phyloP scores from a whole-genome alignment of 805 yeast genomes.

The Saccharomycodes ludwigii region DNA sequence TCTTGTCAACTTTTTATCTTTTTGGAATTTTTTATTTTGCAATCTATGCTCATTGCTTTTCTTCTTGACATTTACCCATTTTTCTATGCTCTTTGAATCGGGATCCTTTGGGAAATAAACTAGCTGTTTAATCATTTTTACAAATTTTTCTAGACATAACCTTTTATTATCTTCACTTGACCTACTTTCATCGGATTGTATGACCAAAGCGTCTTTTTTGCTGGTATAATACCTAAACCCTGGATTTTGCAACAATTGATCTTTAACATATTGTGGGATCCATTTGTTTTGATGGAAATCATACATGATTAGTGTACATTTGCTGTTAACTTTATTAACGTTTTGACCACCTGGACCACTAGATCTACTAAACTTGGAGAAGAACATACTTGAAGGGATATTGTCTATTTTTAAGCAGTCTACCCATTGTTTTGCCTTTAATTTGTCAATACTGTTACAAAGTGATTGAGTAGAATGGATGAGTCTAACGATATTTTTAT shows the following conservation, averaged over 20 bases:
- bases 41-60: slow-evolving; percentile 26
- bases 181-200: slow-evolving; percentile 50
- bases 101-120: slow-evolving; percentile 38
- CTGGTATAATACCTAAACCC: slow-evolving; percentile 44
- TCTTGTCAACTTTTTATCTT: slow-evolving; percentile 28
- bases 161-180: slow-evolving; percentile 44
- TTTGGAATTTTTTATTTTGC: slow-evolving; percentile 23
- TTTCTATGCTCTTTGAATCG: slow-evolving; percentile 30
- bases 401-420: slow-evolving; percentile 29
- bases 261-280: slow-evolving; percentile 44
- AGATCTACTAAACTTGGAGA: slow-evolving; percentile 31
- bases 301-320: slow-evolving; percentile 46
- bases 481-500: too few relatives aligned
- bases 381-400: slow-evolving; percentile 14
- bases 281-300: slow-evolving; percentile 38
- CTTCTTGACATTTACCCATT: slow-evolving; percentile 35
- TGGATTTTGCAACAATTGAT: slow-evolving; percentile 26
- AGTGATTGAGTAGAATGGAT: too few relatives aligned
- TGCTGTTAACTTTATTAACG: slow-evolving; percentile 54
- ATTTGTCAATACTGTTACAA: background rate
- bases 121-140: slow-evolving; percentile 34
- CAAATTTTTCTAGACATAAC: slow-evolving; percentile 49
- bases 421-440: slow-evolving; percentile 22
- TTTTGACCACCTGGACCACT: slow-evolving; percentile 87
- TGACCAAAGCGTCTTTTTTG: slow-evolving; percentile 36